Percentiles rank a stretch among this genome's conserved stretches.
Evolutionary conservation across 78 protist species (phyloP).

Genomic region (Cyanophora paradoxa): DNA sequence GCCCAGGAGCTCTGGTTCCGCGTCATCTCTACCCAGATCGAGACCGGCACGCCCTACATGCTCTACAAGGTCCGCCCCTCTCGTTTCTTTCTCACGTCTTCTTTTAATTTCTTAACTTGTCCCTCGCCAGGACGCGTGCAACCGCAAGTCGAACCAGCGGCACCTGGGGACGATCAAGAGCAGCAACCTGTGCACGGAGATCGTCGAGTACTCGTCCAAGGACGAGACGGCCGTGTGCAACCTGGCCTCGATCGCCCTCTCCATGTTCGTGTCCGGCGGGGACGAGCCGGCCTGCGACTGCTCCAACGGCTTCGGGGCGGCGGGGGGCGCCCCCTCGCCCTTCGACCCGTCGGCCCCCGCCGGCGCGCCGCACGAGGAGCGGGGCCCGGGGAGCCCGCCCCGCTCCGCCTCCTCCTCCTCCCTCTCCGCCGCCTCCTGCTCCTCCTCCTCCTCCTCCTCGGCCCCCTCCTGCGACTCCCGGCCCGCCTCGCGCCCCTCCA

Average conservation of each 20-base stretch:
- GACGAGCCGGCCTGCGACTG: too few species aligned
- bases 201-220: constrained; percentile 89
- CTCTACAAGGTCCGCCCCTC: constrained; percentile 72
- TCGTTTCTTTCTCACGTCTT: not conserved
- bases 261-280: constrained; percentile 59
- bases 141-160: constrained; percentile 90
- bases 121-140: constrained; percentile 75
- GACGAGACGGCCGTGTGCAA: constrained; percentile 97
- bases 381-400: too few species aligned
- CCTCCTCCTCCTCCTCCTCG: too few species aligned
- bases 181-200: constrained; percentile 95
- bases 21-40: constrained; percentile 91
- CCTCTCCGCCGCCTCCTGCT: too few species aligned
- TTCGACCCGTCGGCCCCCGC: too few species aligned
- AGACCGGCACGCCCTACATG: constrained; percentile 97
- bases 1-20: constrained; percentile 96
- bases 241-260: constrained; percentile 94
- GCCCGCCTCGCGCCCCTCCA: not conserved
- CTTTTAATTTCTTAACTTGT: not conserved
- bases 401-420: too few species aligned
- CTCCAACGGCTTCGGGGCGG: too few species aligned
- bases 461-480: too few species aligned
- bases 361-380: too few species aligned
- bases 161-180: constrained; percentile 90
- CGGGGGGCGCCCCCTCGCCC: too few species aligned